Evolutionary conservation across 768 basidiomycete species (phyloP), one percentile per base, ranked within the genome.

Genomic region (Cystobasidium tubakii): DNA sequence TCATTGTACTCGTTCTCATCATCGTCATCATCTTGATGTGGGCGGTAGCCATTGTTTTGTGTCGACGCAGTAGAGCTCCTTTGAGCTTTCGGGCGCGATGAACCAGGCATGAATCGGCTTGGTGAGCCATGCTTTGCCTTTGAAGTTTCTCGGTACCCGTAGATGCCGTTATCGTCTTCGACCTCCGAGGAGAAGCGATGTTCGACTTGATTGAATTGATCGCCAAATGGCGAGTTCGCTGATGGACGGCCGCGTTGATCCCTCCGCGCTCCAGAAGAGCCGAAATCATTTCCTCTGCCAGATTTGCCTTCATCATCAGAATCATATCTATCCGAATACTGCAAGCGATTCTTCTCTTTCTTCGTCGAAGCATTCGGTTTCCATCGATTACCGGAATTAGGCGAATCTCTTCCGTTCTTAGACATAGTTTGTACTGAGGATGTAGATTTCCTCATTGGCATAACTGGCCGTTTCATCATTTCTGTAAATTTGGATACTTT

Each of bases 381-480:
- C 57, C 57, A 60, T 34, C 57, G 4, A 21, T 19, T 50, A 39
- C 7, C 39, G 6, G 53, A 7, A 54, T n/a, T 54, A 60, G 57
- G 27, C 2, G 57, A 60, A 34, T 60, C 57, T 60, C 21, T 60
- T 2, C 23, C 17, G 57, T 23, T 60, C 13, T 60, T 60, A 60
- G 29, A 34, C 25, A 34, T 29, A 31, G 29, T 60, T 21, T 60
- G 57, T 29, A 50, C 66, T 53, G 69, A 29, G 13, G 69, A 57
- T 4, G 69, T 71, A 36, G 25, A 27, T 55, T 71, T 71, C n/a
- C 69, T 46, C 6, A 13, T 55, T 33, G 69, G 54, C 53, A 71
- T 23, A n/a, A 71, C 69, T 3, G 69, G 69, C 19, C 69, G 23
- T 43, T 71, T 71, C 69, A 71, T 55, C n/a, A 57, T 31, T 36